Evolutionary conservation across 2,329 filamentous ascomycete genomes (phyloP).

Genomic region (Apiospora arundinis): DNA sequence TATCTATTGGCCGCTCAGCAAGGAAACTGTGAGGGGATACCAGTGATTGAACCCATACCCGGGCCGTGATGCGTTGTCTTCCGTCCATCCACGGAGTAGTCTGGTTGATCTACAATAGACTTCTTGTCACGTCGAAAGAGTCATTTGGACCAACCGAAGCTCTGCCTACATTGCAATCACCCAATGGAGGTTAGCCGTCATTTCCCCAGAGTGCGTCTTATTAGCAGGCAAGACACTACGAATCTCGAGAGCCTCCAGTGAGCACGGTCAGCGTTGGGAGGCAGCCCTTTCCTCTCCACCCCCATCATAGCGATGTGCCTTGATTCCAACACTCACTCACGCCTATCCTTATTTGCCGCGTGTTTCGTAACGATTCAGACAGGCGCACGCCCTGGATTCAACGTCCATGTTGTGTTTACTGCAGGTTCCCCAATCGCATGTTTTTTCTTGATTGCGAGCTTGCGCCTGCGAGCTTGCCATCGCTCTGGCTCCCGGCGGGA

Average conservation of each 20-base stretch:
- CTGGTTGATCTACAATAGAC: not conserved
- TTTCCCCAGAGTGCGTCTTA: not conserved
- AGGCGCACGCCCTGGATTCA: not conserved
- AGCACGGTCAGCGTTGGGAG: not conserved
- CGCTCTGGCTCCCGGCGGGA: no score
- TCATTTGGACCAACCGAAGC: not conserved
- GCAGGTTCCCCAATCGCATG: not conserved
- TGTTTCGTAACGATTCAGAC: constrained; percentile 18
- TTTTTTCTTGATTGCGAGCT: not conserved
- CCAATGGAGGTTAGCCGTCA: not conserved
- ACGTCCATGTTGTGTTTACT: not conserved
- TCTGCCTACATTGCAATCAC: not conserved
- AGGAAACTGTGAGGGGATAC: not conserved
- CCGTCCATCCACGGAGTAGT: not conserved
- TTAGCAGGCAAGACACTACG: not conserved
- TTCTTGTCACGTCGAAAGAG: not conserved
- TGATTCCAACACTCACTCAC: not conserved
- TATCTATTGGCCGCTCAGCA: not conserved
- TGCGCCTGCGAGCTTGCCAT: not conserved
- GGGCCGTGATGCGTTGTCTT: not conserved
- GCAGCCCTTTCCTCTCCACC: constrained; percentile 5
- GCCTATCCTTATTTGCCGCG: constrained; percentile 13
- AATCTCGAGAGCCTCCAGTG: not conserved
- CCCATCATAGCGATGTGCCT: constrained; percentile 4
- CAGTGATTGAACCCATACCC: not conserved